These are phyloP conservation scores for Penicillium sp. DNA, from an alignment of 2,329 filamentous ascomycete species.

Conservation along the genomic window DNA sequence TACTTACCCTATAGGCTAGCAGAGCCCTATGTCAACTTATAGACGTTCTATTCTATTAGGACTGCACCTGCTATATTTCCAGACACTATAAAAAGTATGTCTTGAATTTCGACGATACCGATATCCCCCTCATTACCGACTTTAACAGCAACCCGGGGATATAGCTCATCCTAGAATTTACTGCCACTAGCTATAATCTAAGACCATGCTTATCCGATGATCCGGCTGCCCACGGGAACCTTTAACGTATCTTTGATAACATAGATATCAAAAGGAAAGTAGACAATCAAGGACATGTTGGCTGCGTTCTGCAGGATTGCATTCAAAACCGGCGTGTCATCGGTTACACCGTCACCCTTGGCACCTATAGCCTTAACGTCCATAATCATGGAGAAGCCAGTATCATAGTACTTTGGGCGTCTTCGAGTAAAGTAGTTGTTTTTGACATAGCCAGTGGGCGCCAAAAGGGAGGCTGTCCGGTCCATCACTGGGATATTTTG, in stretches of 20 bases:
- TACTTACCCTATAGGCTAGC: constrained; percentile 34
- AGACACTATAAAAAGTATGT: constrained; percentile 44
- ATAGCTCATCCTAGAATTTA: constrained; percentile 33
- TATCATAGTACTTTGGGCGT: constrained; percentile 21
- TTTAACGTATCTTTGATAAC: constrained; percentile 72
- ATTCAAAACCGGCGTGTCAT: constrained; percentile 41
- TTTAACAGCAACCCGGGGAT: constrained; percentile 35
- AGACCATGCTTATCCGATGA: constrained; percentile 62
- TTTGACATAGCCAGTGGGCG: too few species aligned
- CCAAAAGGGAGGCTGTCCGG: too few species aligned
- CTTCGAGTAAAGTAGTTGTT: constrained; percentile 25
- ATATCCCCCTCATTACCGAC: constrained; percentile 40
- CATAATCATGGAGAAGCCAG: too few species aligned
- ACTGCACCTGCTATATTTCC: constrained; percentile 46
- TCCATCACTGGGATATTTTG: too few species aligned
- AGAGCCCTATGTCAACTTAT: constrained; percentile 38
- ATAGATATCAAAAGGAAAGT: constrained; percentile 78
- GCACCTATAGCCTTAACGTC: constrained; percentile 49
- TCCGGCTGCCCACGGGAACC: constrained; percentile 64
- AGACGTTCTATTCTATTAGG: constrained; percentile 40
- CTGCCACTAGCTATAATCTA: constrained; percentile 43
- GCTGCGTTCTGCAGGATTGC: constrained; percentile 26
- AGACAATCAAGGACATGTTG: constrained; percentile 59
- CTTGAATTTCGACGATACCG: constrained; percentile 45
- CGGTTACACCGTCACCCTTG: constrained; percentile 59